Evolutionary conservation across 73 alveolate genomes (phyloP).

Genomic region (Paramecium sexaurelia): DNA sequence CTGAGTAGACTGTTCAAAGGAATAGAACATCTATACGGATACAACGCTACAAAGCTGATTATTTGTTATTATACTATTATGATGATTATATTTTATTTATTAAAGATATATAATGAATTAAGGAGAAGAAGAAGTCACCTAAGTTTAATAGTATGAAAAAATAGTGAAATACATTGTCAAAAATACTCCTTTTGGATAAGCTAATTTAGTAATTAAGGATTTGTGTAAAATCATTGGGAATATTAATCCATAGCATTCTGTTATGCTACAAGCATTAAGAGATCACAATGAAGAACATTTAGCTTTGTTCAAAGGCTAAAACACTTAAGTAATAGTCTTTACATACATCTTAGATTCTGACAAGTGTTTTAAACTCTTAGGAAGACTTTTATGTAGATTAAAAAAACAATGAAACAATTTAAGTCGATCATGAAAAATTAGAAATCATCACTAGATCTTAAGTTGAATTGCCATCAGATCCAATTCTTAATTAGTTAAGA

Average conservation of each 20-base stretch:
- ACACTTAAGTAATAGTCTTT: background rate
- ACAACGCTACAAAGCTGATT: background rate
- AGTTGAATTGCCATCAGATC: conserved; percentile 36
- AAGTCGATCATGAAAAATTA: conserved; percentile 48
- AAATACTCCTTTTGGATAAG: conserved; percentile 50
- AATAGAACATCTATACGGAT: conserved; percentile 41
- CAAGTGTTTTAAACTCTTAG: background rate
- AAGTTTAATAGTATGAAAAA: background rate
- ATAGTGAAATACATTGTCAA: background rate
- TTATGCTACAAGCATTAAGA: background rate
- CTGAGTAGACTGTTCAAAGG: conserved; percentile 51
- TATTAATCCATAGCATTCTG: background rate
- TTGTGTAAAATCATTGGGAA: conserved; percentile 11
- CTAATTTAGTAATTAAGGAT: conserved; percentile 53
- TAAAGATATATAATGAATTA: conserved; percentile 7
- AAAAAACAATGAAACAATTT: conserved; percentile 10
- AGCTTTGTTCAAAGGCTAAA: conserved; percentile 30
- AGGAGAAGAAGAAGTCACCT: background rate
- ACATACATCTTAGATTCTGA: background rate
- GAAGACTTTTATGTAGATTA: conserved; percentile 59
- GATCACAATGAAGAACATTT: conserved; percentile 54
- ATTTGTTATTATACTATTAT: background rate
- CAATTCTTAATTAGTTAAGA: background rate
- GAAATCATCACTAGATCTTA: background rate
- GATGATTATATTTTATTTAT: background rate